Conservation (phyloP, 257 asterid species). For the Scutellaria barbata region DNA sequence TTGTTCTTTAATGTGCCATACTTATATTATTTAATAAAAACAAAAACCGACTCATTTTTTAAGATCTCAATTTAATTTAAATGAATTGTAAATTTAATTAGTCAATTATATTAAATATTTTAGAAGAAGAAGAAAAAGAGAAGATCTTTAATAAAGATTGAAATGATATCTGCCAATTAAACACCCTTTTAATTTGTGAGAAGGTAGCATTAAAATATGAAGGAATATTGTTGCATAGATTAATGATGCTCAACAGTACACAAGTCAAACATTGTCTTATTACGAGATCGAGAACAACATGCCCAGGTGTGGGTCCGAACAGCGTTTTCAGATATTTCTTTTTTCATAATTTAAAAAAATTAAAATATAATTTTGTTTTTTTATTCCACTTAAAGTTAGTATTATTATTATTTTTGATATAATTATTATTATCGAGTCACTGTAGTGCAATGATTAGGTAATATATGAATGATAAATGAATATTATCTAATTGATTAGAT, state of each 20-base stretch:
- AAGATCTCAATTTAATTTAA: background rate
- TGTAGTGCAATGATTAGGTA: conserved; percentile 34
- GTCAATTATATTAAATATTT: background rate
- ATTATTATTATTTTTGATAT: background rate
- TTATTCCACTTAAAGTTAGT: background rate
- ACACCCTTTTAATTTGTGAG: conserved; percentile 33
- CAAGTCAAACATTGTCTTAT: conserved; percentile 48
- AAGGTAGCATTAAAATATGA: conserved; percentile 35
- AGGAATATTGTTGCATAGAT: conserved; percentile 31
- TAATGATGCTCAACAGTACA: conserved; percentile 34
- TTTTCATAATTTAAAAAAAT: background rate
- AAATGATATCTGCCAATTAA: background rate
- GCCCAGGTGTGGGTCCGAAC: conserved; percentile 44
- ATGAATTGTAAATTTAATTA: background rate
- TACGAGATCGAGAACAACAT: conserved; percentile 35
- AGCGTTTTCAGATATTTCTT: background rate
- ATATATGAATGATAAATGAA: conserved; percentile 14
- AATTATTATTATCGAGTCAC: conserved; percentile 6
- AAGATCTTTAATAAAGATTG: background rate
- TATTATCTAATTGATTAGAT: background rate
- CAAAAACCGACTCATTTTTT: background rate
- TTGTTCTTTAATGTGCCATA: background rate
- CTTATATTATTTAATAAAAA: background rate
- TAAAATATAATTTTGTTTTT: no score
- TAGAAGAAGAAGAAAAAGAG: background rate